These are phyloP conservation scores for Sanghuangporus baumii DNA, from an alignment of 1,284 basidiomycete species.

Conservation along the genomic window DNA sequence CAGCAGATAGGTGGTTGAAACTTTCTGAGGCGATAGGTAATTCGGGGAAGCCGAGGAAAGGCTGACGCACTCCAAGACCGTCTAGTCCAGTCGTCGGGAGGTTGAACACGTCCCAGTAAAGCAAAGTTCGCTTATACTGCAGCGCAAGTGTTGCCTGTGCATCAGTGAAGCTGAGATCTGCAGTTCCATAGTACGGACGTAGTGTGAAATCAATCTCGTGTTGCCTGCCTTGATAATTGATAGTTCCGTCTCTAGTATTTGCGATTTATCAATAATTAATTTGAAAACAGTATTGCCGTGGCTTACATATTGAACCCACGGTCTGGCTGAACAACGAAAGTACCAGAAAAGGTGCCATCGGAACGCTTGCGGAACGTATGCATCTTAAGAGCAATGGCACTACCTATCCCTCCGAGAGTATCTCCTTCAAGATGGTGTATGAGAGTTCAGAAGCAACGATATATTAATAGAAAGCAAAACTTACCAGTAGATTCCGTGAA, in stretches of 20 bases:
- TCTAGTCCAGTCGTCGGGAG: constrained; percentile 60
- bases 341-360: constrained; percentile 36
- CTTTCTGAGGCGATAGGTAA: constrained; percentile 43
- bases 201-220: constrained; percentile 56
- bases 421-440: constrained; percentile 25
- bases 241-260: constrained; percentile 37
- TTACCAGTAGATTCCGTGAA: constrained; percentile 32
- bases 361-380: constrained; percentile 24
- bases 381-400: constrained; percentile 30
- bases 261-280: background rate
- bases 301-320: constrained; percentile 39
- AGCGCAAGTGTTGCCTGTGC: constrained; percentile 51
- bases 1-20: constrained; percentile 47
- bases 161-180: constrained; percentile 41
- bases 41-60: constrained; percentile 30
- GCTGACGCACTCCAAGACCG: constrained; percentile 40
- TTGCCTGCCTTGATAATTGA: constrained; percentile 57
- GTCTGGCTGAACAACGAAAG: constrained; percentile 42
- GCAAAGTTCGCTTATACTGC: constrained; percentile 45
- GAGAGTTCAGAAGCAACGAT: background rate
- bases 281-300: background rate
- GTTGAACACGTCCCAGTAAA: constrained; percentile 48
- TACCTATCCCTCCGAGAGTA: constrained; percentile 34
- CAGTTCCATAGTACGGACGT: constrained; percentile 46
- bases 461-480: constrained; percentile 8